phyloP scores from a whole-genome alignment of 768 basidiomycete species.

The Lentinula lateritia region DNA sequence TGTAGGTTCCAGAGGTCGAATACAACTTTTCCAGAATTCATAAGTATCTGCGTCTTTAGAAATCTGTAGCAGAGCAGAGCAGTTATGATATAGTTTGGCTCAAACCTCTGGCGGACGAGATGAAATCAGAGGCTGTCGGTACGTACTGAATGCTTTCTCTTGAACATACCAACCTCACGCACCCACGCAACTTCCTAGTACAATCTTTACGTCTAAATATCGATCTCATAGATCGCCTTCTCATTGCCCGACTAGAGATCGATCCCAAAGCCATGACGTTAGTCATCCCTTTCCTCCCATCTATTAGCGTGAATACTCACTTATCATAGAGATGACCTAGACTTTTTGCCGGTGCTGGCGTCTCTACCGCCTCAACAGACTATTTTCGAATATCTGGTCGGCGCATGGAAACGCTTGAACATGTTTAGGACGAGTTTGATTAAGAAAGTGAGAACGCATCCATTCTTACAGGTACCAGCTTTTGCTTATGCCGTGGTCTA shows the following conservation, averaged over 20 bases:
- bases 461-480: background rate
- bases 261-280: constrained; percentile 69
- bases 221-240: constrained; percentile 67
- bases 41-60: constrained; percentile 29
- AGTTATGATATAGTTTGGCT: constrained; percentile 79
- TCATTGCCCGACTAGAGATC: constrained; percentile 82
- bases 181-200: constrained; percentile 9
- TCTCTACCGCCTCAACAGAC: constrained; percentile 77
- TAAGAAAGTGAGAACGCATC: constrained; percentile 48
- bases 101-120: constrained; percentile 65
- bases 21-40: background rate
- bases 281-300: constrained; percentile 20
- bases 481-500: constrained; percentile 15
- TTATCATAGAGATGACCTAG: constrained; percentile 58
- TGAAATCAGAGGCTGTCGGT: constrained; percentile 56
- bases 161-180: background rate
- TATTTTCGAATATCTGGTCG: constrained; percentile 83
- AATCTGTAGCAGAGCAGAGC: constrained; percentile 50
- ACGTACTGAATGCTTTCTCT: constrained; percentile 12
- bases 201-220: constrained; percentile 37
- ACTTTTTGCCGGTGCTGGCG: constrained; percentile 66
- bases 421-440: constrained; percentile 42
- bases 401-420: constrained; percentile 89
- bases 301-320: constrained; percentile 6
- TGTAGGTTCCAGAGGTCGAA: constrained; percentile 37